Base-by-base conservation (phyloP, 257 asterid genomes). In the Lavandula angustifolia region DNA sequence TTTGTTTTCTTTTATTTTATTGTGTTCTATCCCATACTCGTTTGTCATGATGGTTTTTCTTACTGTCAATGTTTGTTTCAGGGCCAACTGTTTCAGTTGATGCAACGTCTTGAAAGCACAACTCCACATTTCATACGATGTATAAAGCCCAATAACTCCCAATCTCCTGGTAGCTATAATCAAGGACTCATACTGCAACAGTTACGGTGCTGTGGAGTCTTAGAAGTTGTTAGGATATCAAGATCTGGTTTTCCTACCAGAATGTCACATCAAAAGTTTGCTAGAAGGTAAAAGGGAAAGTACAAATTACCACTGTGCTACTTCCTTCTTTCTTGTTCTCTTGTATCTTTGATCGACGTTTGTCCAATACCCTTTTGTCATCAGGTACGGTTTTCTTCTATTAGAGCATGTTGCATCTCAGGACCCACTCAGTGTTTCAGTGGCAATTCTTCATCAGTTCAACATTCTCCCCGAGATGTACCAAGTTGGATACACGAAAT, bases 61-160 rank as follows among this genome's bases (percentile, higher is more conserved):
- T 75, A 46, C 40, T 44, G 4, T 54, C 49, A 3, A 14, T 67
- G 35, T 62, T 64, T 69, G 63, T 72, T 32, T 52, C 81, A 92
- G 99, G 80, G 95, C 54, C 97, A 94, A 82, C 64, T 94, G 50
- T 90, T 87, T 80, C 94, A 86, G 80, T 69, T 94, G 77, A 90
- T 94, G 99, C 95, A 90, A 78, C 92, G 95, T 18, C 87, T 94
- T 51, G 96, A 80, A 84, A 90, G 68, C 70, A 94, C 99, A 4
- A 90, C 96, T 14, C 94, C 99, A 17, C 99, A 94, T 86, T 94
- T 94, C 76, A 81, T 94, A 70, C 99, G 99, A 59, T 94, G 99
- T 76, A 81, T 94, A 77, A 94, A 94, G 86, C 95, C 99, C 71
- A 94, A 90, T 76, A 84, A 86, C 76, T 68, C 73, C 63, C 94